Conservation (phyloP, 129 eudicot genomes). For the Chrysanthemum lavandulifolium region DNA sequence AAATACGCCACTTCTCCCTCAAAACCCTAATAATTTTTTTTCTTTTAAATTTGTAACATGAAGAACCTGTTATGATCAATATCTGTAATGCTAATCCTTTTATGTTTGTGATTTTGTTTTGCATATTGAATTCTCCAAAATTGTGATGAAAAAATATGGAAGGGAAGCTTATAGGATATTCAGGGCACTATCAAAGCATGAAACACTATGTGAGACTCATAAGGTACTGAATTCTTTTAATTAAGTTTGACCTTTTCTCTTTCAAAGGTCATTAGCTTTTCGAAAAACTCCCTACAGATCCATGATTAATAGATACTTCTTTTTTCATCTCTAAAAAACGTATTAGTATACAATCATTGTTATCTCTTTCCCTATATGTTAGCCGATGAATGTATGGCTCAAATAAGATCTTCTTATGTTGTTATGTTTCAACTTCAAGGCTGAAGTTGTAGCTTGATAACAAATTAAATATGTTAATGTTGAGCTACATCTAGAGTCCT, state of each 20-base stretch:
- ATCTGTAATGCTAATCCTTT: too few relatives aligned
- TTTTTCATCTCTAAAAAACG: neutral
- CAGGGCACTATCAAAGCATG: conserved; percentile 57
- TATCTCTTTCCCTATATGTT: neutral
- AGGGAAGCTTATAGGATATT: conserved; percentile 87
- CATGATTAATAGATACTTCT: neutral
- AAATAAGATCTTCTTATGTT: too few relatives aligned
- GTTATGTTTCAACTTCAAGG: too few relatives aligned
- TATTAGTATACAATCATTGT: neutral
- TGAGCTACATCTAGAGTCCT: too few relatives aligned
- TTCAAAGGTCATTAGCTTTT: neutral
- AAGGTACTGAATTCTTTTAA: conserved; percentile 49
- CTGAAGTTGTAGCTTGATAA: too few relatives aligned
- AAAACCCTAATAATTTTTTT: too few relatives aligned
- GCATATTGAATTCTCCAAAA: neutral
- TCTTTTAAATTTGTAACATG: too few relatives aligned
- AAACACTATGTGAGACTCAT: conserved; percentile 60
- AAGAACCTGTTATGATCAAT: too few relatives aligned
- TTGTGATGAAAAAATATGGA: conserved; percentile 76
- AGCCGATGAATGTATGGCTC: neutral
- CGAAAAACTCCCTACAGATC: neutral
- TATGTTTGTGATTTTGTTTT: too few relatives aligned
- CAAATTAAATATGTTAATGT: too few relatives aligned
- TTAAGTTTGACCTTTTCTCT: neutral
- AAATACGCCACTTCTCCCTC: too few relatives aligned